phyloP scores from a whole-genome alignment of 2,329 filamentous ascomycete species.

The Trichoderma citrinoviride region DNA sequence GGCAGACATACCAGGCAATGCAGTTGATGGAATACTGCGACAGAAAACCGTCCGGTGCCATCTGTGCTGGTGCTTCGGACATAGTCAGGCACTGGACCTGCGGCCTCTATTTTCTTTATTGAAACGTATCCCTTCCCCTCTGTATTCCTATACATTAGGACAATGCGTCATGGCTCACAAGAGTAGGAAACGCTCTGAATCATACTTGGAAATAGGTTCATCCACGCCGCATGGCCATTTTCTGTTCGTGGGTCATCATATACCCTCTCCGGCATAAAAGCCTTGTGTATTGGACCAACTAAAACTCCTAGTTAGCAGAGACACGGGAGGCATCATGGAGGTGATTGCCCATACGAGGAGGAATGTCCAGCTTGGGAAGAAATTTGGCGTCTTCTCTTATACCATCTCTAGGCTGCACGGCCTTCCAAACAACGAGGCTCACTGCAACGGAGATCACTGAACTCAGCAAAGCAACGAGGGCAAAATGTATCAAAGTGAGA shows the following conservation, averaged over 20 bases:
- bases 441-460: not conserved
- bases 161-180: not conserved
- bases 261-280: slow-evolving; percentile 13
- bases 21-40: slow-evolving; percentile 8
- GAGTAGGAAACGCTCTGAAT: no score
- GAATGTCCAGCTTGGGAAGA: slow-evolving; percentile 6
- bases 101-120: slow-evolving; percentile 15
- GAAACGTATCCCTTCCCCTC: slow-evolving; percentile 16
- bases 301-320: not conserved
- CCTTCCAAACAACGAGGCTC: slow-evolving; percentile 13
- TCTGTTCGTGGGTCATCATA: slow-evolving; percentile 15
- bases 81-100: slow-evolving; percentile 11
- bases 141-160: not conserved
- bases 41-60: slow-evolving; percentile 11
- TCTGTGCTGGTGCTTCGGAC: slow-evolving; percentile 5
- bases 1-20: slow-evolving; percentile 3
- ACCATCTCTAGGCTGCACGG: not conserved
- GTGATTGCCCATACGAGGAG: not conserved
- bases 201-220: slow-evolving; percentile 15
- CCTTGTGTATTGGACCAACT: slow-evolving; percentile 15
- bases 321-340: not conserved
- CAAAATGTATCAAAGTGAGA: not conserved
- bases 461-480: slow-evolving; percentile 8
- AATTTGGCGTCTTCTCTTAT: not conserved
- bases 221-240: not conserved